Conservation (phyloP, 2,329 filamentous ascomycete genomes). For the Proliferodiscus dingleyae region DNA sequence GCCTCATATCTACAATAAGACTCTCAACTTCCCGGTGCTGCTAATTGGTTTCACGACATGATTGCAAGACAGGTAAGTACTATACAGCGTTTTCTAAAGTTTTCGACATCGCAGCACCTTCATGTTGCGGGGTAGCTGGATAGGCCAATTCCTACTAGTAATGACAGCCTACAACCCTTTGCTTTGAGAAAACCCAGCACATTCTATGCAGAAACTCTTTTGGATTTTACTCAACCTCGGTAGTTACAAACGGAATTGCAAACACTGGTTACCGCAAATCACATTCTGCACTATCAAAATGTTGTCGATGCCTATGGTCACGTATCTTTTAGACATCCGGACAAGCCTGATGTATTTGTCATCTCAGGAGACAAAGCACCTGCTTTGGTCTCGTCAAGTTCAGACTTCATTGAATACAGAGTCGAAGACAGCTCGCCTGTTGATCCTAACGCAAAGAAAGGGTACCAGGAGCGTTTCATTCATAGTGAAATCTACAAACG, state of each 20-base stretch:
- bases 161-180: too few relatives aligned
- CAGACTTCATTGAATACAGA: conserved; percentile 44
- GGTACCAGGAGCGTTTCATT: conserved; percentile 42
- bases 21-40: too few relatives aligned
- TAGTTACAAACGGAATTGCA: conserved; percentile 4
- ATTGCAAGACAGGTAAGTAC: too few relatives aligned
- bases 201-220: background rate
- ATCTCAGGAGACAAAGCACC: conserved; percentile 36
- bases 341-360: conserved; percentile 45
- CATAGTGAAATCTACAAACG: conserved; percentile 43
- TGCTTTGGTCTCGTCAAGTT: conserved; percentile 40
- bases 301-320: conserved; percentile 52
- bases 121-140: too few relatives aligned
- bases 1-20: too few relatives aligned
- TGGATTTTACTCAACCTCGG: background rate
- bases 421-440: conserved; percentile 39
- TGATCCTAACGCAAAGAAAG: conserved; percentile 34
- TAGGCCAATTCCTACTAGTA: too few relatives aligned
- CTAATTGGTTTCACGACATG: too few relatives aligned
- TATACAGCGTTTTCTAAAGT: too few relatives aligned
- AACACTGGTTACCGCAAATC: conserved; percentile 41
- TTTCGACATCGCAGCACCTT: too few relatives aligned
- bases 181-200: too few relatives aligned
- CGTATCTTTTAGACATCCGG: conserved; percentile 46
- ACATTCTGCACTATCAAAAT: conserved; percentile 47